Percentiles rank a stretch among this genome's conserved stretches.
Conservation (phyloP, 257 asterid species). For the Handroanthus guayacan region DNA sequence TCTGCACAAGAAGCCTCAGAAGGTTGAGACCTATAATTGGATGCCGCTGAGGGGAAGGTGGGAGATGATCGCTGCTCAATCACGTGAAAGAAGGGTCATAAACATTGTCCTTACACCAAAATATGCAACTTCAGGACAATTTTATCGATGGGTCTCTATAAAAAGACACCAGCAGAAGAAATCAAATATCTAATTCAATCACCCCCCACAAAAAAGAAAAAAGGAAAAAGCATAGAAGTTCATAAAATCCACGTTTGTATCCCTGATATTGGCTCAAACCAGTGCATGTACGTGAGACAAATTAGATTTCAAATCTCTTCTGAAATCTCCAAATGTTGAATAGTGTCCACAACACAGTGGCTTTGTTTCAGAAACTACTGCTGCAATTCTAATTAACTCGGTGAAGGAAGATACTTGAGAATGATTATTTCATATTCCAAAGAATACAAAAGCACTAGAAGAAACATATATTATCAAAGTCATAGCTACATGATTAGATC, state of each 20-base stretch:
- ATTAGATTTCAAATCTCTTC: background rate
- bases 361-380: background rate
- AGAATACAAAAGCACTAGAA: background rate
- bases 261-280: background rate
- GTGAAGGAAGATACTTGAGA: background rate
- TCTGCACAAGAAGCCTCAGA: conserved; percentile 95
- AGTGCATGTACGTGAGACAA: background rate
- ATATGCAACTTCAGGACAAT: conserved; percentile 3
- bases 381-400: background rate
- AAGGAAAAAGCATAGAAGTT: background rate
- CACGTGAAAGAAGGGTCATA: conserved; percentile 39
- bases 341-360: background rate
- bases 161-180: no score
- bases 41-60: conserved; percentile 85
- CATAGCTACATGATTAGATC: background rate
- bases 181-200: no score
- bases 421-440: background rate
- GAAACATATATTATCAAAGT: background rate
- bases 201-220: background rate
- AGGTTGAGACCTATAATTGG: conserved; percentile 96
- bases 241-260: background rate
- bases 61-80: conserved; percentile 72
- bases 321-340: no score
- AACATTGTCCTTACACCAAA: conserved; percentile 17
- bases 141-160: background rate